These are phyloP conservation scores for Penicillium sp. DNA, from an alignment of 2,329 filamentous ascomycete species.

Conservation along the genomic window DNA sequence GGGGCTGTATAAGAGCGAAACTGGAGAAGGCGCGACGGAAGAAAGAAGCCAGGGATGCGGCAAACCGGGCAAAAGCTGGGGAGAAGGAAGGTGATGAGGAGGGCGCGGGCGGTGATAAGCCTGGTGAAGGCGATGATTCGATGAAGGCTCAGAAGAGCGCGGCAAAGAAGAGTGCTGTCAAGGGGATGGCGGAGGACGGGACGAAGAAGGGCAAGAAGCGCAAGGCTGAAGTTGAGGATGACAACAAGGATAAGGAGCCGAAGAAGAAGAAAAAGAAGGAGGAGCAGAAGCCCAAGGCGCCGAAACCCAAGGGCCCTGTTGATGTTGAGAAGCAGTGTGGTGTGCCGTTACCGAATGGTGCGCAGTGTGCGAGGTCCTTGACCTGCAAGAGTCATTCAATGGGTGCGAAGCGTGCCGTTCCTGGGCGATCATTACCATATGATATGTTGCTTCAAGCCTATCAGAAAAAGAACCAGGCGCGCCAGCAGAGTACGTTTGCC, in stretches of 20 bases:
- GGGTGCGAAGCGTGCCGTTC: constrained; percentile 88
- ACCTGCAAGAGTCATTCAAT: constrained; percentile 97
- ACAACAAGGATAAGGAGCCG: constrained; percentile 76
- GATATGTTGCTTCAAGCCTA: constrained; percentile 88
- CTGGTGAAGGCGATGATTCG: constrained; percentile 46
- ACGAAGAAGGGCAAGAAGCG: constrained; percentile 74
- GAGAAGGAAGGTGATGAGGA: constrained; percentile 53
- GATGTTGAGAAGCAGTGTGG: constrained; percentile 95
- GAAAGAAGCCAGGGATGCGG: constrained; percentile 74
- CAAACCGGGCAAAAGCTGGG: constrained; percentile 63
- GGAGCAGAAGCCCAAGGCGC: constrained; percentile 79
- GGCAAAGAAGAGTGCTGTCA: constrained; percentile 62
- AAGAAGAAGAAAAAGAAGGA: constrained; percentile 97
- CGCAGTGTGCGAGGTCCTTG: constrained; percentile 82
- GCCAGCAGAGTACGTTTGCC: constrained; percentile 80
- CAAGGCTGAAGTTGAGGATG: constrained; percentile 70
- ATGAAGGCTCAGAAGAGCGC: constrained; percentile 65
- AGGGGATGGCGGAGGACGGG: constrained; percentile 59
- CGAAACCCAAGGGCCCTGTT: constrained; percentile 89
- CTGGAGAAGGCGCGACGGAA: constrained; percentile 79
- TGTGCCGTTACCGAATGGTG: constrained; percentile 82
- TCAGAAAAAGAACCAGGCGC: constrained; percentile 98
- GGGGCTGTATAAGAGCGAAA: constrained; percentile 82
- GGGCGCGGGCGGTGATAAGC: constrained; percentile 40
- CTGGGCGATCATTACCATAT: constrained; percentile 84